A percentile compares a stretch with the other conserved stretches of the same genome.
These are phyloP conservation scores for Coemansia sp. DNA, from an alignment of 192 early-diverging fungal species.

Conservation along the genomic window DNA sequence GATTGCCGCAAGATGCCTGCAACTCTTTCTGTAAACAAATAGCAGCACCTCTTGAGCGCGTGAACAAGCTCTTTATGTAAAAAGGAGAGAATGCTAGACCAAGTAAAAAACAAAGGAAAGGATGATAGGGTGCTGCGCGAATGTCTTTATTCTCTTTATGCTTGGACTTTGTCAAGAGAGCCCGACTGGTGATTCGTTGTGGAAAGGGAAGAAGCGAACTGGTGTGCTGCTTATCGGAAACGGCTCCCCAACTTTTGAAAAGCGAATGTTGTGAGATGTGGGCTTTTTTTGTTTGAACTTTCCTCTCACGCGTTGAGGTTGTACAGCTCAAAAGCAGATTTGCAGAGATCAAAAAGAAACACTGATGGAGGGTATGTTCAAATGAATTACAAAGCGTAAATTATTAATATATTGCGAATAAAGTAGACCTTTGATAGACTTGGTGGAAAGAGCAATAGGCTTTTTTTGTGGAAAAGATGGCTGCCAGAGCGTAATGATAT, in stretches of 20 bases:
- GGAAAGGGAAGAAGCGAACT: neutral
- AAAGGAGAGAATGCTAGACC: neutral
- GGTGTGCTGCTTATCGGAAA: conserved; percentile 1
- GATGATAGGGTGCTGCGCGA: neutral
- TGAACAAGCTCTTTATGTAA: neutral
- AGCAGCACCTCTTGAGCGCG: neutral
- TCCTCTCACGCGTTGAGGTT: neutral
- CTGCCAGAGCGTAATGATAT: neutral
- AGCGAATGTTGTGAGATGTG: neutral
- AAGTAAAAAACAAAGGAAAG: neutral
- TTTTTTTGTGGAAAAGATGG: neutral
- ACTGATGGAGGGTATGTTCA: neutral
- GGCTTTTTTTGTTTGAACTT: neutral
- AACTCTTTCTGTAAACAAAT: conserved; percentile 1
- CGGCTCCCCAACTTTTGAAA: neutral
- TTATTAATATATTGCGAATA: neutral
- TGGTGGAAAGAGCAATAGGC: neutral
- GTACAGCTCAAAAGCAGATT: neutral
- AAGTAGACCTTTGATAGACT: neutral
- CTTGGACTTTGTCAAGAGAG: conserved; percentile 1
- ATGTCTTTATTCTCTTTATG: neutral
- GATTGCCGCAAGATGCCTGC: neutral
- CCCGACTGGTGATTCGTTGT: neutral
- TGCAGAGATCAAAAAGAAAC: neutral
- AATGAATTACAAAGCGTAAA: neutral